Conservation (phyloP, 2,329 filamentous ascomycete species). For the Botrytis tulipae region DNA sequence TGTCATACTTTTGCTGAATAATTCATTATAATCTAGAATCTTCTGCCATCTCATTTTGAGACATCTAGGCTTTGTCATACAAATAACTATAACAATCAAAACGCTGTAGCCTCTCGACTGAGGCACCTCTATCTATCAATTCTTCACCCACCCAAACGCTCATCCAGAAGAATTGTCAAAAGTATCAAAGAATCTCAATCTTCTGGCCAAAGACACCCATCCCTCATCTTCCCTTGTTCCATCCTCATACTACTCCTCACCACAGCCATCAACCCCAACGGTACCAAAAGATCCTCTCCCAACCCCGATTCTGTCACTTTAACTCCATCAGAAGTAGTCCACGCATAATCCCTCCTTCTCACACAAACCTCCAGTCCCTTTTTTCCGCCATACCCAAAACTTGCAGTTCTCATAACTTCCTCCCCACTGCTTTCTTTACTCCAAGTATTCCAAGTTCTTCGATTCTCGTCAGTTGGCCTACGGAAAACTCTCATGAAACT, state of each 20-base stretch:
- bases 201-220: neutral
- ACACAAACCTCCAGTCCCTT: neutral
- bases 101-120: neutral
- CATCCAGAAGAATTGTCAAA: too few species aligned
- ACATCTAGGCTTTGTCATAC: neutral
- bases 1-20: fast-evolving
- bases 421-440: neutral
- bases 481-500: neutral
- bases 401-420: neutral
- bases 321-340: neutral
- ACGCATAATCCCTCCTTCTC: neutral
- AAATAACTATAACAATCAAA: neutral
- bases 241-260: neutral
- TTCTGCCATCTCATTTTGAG: neutral
- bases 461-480: neutral
- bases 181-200: neutral
- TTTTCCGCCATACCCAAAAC: neutral
- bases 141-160: neutral
- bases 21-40: neutral
- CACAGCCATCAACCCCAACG: constrained; percentile 13
- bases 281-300: constrained; percentile 10
- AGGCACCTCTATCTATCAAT: fast-evolving
- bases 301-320: neutral
- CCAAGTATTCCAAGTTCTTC: neutral
- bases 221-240: neutral